A percentile compares a stretch with the other conserved stretches of the same genome.
Evolutionary conservation across 2,329 filamentous ascomycete genomes (phyloP).

Genomic region (Fusarium heterosporum): DNA sequence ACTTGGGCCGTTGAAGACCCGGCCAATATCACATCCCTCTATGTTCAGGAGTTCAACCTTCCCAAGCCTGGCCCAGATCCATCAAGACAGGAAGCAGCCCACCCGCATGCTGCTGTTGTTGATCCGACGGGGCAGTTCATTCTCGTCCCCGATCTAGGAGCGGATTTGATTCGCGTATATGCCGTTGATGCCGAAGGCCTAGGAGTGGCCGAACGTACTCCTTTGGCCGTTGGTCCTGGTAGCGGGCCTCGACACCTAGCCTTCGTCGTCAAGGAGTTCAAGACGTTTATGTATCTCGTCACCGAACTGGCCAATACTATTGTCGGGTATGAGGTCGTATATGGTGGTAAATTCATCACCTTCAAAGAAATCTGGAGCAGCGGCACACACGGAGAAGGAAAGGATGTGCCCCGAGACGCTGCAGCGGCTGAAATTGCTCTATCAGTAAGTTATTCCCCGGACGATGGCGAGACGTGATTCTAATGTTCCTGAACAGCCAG

Average conservation of each 20-base stretch:
- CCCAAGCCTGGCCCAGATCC: constrained; percentile 53
- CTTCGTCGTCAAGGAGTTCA: constrained; percentile 62
- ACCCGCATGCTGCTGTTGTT: constrained; percentile 73
- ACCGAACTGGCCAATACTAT: constrained; percentile 71
- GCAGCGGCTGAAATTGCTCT: constrained; percentile 67
- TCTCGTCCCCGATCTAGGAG: constrained; percentile 73
- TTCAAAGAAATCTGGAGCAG: constrained; percentile 62
- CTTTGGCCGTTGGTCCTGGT: constrained; percentile 61
- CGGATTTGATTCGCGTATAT: constrained; percentile 71
- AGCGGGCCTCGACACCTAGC: constrained; percentile 73
- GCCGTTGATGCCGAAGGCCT: constrained; percentile 58
- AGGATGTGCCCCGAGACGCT: constrained; percentile 55
- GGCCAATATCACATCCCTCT: constrained; percentile 50
- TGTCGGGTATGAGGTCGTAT: constrained; percentile 66
- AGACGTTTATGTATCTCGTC: constrained; percentile 69
- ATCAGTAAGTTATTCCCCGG: constrained; percentile 60
- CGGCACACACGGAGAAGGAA: constrained; percentile 60
- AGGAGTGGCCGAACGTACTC: constrained; percentile 54
- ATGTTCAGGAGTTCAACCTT: constrained; percentile 57
- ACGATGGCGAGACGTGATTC: not conserved
- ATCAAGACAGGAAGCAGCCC: constrained; percentile 66
- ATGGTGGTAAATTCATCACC: constrained; percentile 56
- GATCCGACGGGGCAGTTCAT: constrained; percentile 74
- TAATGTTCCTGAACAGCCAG: constrained; percentile 57
- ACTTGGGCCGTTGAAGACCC: constrained; percentile 59